Percentiles rank a stretch among this genome's conserved stretches.
These are phyloP conservation scores for Toxoplasma gondii DNA, from an alignment of 169 alveolate genomes.

Conservation along the genomic window DNA sequence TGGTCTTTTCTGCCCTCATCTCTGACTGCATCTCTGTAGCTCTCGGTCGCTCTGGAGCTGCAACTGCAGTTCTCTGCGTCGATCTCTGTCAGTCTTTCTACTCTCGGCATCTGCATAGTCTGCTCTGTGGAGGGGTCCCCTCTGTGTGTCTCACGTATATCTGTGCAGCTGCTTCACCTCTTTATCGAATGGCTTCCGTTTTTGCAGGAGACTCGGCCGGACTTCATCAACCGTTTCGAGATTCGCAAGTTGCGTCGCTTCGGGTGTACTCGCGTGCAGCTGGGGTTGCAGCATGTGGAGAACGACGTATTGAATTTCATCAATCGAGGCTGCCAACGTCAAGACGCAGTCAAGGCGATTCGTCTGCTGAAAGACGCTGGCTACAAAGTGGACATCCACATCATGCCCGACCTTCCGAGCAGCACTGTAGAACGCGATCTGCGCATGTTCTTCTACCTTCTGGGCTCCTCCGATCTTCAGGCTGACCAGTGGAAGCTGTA, in stretches of 20 bases:
- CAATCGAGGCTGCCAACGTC: conserved; percentile 84
- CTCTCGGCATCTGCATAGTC: too few species aligned
- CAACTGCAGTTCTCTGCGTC: too few species aligned
- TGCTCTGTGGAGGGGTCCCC: too few species aligned
- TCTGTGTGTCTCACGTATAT: too few species aligned
- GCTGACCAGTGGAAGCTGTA: conserved; percentile 96
- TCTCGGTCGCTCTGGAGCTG: too few species aligned
- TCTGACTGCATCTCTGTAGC: background rate
- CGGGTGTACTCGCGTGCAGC: conserved; percentile 94
- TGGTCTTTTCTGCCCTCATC: background rate
- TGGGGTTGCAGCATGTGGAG: conserved; percentile 94
- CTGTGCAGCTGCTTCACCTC: too few species aligned
- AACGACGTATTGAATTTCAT: conserved; percentile 84
- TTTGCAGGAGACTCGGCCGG: conserved; percentile 92
- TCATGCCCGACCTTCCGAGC: conserved; percentile 94
- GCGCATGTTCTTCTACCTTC: conserved; percentile 87
- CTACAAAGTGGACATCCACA: conserved; percentile 92
- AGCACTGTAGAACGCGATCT: conserved; percentile 85
- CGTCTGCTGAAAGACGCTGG: conserved; percentile 90
- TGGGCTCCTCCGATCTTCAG: conserved; percentile 87
- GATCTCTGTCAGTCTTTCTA: too few species aligned
- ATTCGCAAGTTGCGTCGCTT: conserved; percentile 80
- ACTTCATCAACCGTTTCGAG: conserved; percentile 88
- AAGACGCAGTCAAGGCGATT: conserved; percentile 86
- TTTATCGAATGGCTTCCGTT: too few species aligned